Evolutionary conservation across 768 basidiomycete genomes (phyloP).

Genomic region (Tulasnella sp.): DNA sequence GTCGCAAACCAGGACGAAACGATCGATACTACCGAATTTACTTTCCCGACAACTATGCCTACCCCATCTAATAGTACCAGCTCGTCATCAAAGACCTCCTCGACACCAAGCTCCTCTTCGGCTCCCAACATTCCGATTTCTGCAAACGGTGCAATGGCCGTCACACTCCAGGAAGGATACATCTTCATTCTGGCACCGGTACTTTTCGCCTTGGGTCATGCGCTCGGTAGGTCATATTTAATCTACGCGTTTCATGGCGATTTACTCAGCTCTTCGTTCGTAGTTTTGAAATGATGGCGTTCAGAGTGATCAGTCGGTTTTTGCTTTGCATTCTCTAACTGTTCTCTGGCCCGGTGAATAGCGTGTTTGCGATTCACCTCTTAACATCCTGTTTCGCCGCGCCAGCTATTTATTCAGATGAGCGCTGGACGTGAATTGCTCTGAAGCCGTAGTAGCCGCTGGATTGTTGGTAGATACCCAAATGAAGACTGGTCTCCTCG

Average conservation of each 20-base stretch:
- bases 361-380: not conserved
- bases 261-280: not conserved
- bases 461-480: not conserved
- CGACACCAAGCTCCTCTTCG: not conserved
- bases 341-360: no score
- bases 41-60: not conserved
- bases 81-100: not conserved
- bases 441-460: not conserved
- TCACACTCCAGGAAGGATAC: not conserved
- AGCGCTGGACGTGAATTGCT: not conserved
- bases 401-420: not conserved
- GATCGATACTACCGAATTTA: not conserved
- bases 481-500: not conserved
- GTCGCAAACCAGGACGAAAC: no score
- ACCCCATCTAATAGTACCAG: not conserved
- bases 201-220: not conserved
- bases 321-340: not conserved
- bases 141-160: not conserved
- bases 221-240: not conserved
- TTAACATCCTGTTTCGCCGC: not conserved
- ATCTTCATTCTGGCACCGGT: not conserved
- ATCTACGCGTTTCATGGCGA: not conserved
- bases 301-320: not conserved
- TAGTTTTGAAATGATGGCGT: not conserved
- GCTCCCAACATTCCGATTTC: not conserved